Evolutionary conservation across 768 basidiomycete species (phyloP).

Genomic region (Cyathus striatus): DNA sequence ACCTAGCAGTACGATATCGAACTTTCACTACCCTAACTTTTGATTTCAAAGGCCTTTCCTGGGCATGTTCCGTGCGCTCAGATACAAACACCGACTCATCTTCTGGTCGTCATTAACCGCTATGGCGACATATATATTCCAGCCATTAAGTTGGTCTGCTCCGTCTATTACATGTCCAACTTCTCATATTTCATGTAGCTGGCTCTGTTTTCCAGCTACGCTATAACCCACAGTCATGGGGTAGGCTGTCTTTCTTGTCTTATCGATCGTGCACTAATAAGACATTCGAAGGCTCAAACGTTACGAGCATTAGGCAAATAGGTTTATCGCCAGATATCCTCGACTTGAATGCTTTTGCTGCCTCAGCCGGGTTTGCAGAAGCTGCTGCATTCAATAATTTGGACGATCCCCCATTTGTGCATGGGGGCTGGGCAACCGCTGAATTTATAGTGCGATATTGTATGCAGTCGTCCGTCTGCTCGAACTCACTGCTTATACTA

Average conservation of each 20-base stretch:
- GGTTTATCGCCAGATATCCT: slow-evolving; percentile 39
- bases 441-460: slow-evolving; percentile 39
- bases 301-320: slow-evolving; percentile 36
- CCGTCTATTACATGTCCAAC: slow-evolving; percentile 9
- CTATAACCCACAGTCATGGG: slow-evolving; percentile 15
- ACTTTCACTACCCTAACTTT: background rate
- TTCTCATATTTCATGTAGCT: slow-evolving; percentile 21
- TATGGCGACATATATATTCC: slow-evolving; percentile 39
- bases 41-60: slow-evolving; percentile 32
- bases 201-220: slow-evolving; percentile 35
- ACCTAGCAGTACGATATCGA: slow-evolving; percentile 30
- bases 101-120: slow-evolving; percentile 48
- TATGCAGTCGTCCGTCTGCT: background rate
- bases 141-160: slow-evolving; percentile 47
- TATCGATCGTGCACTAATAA: background rate
- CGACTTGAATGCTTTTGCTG: slow-evolving; percentile 48
- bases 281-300: slow-evolving; percentile 22
- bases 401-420: slow-evolving; percentile 55
- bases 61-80: slow-evolving; percentile 38
- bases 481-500: slow-evolving; percentile 12
- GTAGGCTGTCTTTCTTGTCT: slow-evolving; percentile 10
- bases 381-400: slow-evolving; percentile 39
- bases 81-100: slow-evolving; percentile 51
- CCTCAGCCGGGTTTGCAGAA: slow-evolving; percentile 54
- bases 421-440: slow-evolving; percentile 45